Evolutionary conservation across 805 yeast species (phyloP), one percentile per base, ranked within the genome.

Genomic region (Ogataea zsoltii): DNA sequence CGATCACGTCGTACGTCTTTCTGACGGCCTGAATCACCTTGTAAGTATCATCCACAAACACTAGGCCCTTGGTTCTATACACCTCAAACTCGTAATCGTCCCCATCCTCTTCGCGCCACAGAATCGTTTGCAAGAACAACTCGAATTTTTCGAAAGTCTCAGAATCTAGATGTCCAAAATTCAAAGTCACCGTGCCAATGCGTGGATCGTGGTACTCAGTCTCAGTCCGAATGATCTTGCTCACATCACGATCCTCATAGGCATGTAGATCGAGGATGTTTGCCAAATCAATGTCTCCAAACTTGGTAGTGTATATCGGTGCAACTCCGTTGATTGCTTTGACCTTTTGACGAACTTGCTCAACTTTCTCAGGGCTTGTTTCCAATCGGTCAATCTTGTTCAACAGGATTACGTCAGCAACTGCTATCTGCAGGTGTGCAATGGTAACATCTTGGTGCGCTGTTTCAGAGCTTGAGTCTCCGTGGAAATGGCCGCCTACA

Each of bases 21-120:
- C 98, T 74, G 0, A 94, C 99, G 11, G 96, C 98, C 63, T 94
- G 99, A 10, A 94, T 67, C 7, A 90, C 86, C 51, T 77, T 74
- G 17, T 75, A 80, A 0, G 26, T 33, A 7, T 62, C 65, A 3
- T 64, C 62, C 7, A 64, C 59, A 49, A 82, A 75, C 7, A 90
- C 51, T 9, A 88, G 63, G 1, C 97, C 98, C 61, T 94, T 94
- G 2, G 85, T 69, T 50, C 98, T 69, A 55, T 90, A 96, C 2
- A 94, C 74, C 50, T 89, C 97, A 3, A 79, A 74, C 1, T 33
- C 30, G 9, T 41, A 12, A 7, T 35, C 7, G 26, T 45, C 50
- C 19, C 67, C 71, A 26, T 72, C 71, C 16, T 55, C 67, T 46
- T 68, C 74, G 56, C 79, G 94, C 98, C 99, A 92, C 19, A 92